These are phyloP conservation scores for Pseudonitzschia multiseries DNA, from an alignment of 108 stramenopile genomes.

Conservation along the genomic window DNA sequence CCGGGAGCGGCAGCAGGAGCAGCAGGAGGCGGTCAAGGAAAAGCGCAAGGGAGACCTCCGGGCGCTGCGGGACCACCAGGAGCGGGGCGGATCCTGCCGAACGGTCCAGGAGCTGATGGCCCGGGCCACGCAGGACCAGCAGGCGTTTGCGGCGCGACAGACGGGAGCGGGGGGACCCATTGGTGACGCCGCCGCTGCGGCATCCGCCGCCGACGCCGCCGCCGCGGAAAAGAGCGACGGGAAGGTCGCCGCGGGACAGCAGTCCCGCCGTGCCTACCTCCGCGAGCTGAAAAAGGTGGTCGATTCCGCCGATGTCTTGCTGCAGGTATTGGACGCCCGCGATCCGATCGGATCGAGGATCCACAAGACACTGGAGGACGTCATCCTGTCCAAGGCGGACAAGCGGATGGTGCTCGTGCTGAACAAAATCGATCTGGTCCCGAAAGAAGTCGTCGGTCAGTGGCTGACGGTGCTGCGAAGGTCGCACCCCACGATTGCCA, in stretches of 20 bases:
- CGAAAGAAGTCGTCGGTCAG: slow-evolving; percentile 85
- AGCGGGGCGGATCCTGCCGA: slow-evolving; percentile 46
- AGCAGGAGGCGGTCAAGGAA: slow-evolving; percentile 71
- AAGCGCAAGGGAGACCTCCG: slow-evolving; percentile 49
- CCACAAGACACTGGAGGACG: slow-evolving; percentile 86
- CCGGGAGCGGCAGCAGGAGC: slow-evolving; percentile 78
- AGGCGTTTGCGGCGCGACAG: slow-evolving; percentile 34
- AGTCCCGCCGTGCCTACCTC: slow-evolving; percentile 86
- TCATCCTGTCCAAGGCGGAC: slow-evolving; percentile 80
- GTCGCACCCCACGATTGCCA: slow-evolving; percentile 90
- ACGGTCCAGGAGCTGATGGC: slow-evolving; percentile 56
- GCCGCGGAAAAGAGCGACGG: slow-evolving; percentile 35
- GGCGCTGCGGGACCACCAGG: slow-evolving; percentile 47
- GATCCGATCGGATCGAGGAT: slow-evolving; percentile 95
- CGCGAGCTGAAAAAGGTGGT: slow-evolving; percentile 95
- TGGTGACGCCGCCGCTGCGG: not conserved
- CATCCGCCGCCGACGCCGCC: not conserved
- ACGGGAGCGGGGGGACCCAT: not conserved
- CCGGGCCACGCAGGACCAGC: slow-evolving; percentile 51
- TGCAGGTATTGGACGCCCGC: slow-evolving; percentile 98
- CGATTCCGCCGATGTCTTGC: slow-evolving; percentile 92
- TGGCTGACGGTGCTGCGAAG: slow-evolving; percentile 92
- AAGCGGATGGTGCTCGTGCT: slow-evolving; percentile 97
- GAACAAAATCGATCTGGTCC: slow-evolving; percentile 99
- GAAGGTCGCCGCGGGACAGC: slow-evolving; percentile 54